A percentile compares a stretch with the other conserved stretches of the same genome.
Evolutionary conservation across 2,329 filamentous ascomycete genomes (phyloP).

Genomic region (Scorias spongiosa): DNA sequence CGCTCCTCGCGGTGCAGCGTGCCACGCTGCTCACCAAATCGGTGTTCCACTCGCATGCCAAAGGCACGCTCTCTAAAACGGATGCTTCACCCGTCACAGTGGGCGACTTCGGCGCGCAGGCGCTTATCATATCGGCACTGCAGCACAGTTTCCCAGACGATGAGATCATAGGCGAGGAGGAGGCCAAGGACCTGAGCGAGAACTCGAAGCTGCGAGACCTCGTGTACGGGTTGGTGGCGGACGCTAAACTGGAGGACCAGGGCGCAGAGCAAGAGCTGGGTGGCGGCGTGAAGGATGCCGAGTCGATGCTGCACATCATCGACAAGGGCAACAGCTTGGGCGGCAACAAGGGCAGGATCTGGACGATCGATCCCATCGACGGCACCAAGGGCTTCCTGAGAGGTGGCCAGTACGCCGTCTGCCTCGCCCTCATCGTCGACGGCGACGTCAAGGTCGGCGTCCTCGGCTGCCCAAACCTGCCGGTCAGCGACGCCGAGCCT

Average conservation of each 20-base stretch:
- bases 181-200: conserved; percentile 62
- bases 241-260: conserved; percentile 51
- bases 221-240: conserved; percentile 72
- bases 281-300: conserved; percentile 52
- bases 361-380: conserved; percentile 95
- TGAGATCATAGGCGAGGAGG: conserved; percentile 88
- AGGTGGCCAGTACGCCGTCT: conserved; percentile 93
- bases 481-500: conserved; percentile 62
- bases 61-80: conserved; percentile 85
- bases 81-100: conserved; percentile 96
- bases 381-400: conserved; percentile 95
- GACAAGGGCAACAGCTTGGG: conserved; percentile 51
- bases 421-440: conserved; percentile 79
- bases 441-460: conserved; percentile 90
- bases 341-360: conserved; percentile 63
- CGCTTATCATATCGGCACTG: conserved; percentile 83
- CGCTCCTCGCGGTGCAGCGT: conserved; percentile 77
- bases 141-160: conserved; percentile 80
- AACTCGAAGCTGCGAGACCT: conserved; percentile 54
- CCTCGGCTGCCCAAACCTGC: conserved; percentile 88
- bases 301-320: conserved; percentile 46
- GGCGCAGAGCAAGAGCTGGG: conserved; percentile 47
- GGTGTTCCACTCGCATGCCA: conserved; percentile 76
- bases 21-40: conserved; percentile 61
- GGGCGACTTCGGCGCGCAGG: conserved; percentile 94